Evolutionary conservation across 2,329 filamentous ascomycete genomes (phyloP), one percentile per base, ranked within the genome.

Genomic region (Ophiosphaerella korrae): DNA sequence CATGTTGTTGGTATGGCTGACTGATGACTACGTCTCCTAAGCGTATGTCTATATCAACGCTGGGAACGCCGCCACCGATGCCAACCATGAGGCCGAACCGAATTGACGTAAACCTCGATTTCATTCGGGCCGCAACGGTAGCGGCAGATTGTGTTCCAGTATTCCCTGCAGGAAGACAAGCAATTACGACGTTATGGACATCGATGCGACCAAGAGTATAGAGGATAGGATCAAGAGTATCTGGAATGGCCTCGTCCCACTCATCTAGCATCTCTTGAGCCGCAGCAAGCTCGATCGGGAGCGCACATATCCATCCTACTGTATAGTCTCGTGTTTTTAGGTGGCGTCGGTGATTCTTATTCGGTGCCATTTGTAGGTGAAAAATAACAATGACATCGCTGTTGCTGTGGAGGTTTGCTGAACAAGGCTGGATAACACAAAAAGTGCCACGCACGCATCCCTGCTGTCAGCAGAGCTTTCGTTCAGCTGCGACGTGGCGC

Each of bases 11-110:
- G 32, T 35, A 36, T 16, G 47, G 52, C 16, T 50, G 44, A 26
- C 52, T 55, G 44, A 52, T 29, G 23, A 48, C 52, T 12, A 55
- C 52, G 16, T 55, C 52, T 11, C 57, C 57, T 7, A 39, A 16
- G 6, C 26, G 26, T 29, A 29, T 11, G 8, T 29, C 26, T 29
- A 11, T 3, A 2, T 29, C 11, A 29, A 21, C 36, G 11, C 36
- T 26, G 6, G 36, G 18, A 12, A 39, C 49, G 35, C 55, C 52
- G 16, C 68, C 68, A 3, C 72, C 75, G 39, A 79, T 74, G 7
- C 76, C 75, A 5, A 79, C 75, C 63, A 79, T 64, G 1, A 79
- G 58, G 7, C 65, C 68, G 32, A 77, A 58, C 33, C 55, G 60
- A 31, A 78, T 68, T 6, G 43, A 42, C 8, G 24, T 34, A 48